Percentiles rank a stretch among this genome's conserved stretches.
Evolutionary conservation across 352 stramenopile genomes (phyloP).

Genomic region (Globisporangium radiosum): DNA sequence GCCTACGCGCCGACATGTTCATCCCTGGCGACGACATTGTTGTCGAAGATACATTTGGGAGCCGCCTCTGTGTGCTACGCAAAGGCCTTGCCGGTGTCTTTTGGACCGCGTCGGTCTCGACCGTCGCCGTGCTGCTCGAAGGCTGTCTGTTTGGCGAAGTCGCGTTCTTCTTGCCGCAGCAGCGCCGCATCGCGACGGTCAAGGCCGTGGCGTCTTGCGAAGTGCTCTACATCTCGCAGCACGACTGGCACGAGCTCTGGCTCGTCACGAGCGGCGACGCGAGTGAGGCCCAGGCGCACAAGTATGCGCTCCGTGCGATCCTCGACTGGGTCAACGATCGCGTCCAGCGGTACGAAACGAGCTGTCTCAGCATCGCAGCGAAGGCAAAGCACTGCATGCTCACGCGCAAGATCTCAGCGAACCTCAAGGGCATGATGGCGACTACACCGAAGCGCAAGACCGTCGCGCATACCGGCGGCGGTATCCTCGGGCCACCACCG

Average conservation of each 20-base stretch:
- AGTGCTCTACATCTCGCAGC: constrained; percentile 52
- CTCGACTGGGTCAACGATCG: constrained; percentile 47
- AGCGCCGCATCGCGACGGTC: constrained; percentile 57
- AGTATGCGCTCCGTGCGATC: constrained; percentile 49
- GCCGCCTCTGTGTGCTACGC: constrained; percentile 46
- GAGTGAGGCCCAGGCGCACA: constrained; percentile 40
- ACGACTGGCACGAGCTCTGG: constrained; percentile 63
- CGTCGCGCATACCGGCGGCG: too few species aligned
- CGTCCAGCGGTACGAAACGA: constrained; percentile 32
- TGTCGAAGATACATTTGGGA: constrained; percentile 49
- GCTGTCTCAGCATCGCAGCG: constrained; percentile 25
- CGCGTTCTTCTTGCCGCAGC: constrained; percentile 51
- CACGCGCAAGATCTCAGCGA: constrained; percentile 21
- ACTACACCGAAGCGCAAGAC: not conserved
- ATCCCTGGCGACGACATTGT: constrained; percentile 64
- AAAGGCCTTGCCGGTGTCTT: constrained; percentile 48
- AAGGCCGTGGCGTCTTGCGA: constrained; percentile 54
- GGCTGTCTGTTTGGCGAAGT: constrained; percentile 65
- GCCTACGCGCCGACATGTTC: constrained; percentile 56
- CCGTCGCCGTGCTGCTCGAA: constrained; percentile 50
- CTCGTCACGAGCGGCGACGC: constrained; percentile 15
- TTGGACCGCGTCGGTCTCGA: constrained; percentile 43
- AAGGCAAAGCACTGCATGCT: constrained; percentile 32
- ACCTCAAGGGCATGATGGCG: constrained; percentile 23
- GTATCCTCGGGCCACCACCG: too few species aligned